Conservation (phyloP, 345 rosid genomes). For the Corymbia maculata region DNA sequence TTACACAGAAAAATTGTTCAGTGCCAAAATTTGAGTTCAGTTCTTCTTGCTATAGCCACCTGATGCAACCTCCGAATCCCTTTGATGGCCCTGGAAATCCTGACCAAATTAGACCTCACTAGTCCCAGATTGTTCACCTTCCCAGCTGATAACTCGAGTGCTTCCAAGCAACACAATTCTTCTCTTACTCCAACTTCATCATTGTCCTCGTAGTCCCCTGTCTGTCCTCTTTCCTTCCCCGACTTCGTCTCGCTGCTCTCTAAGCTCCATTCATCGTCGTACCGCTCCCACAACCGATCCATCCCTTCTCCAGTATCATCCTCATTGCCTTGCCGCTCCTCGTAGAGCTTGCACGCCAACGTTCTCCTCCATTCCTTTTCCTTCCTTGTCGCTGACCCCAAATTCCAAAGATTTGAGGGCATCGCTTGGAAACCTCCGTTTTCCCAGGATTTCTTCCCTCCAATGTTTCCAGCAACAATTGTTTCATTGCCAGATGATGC, state of each 20-base stretch:
- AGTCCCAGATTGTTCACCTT: constrained; percentile 71
- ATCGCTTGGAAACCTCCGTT: background rate
- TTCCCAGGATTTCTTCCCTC: background rate
- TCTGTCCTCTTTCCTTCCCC: constrained; percentile 20
- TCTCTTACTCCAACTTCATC: constrained; percentile 24
- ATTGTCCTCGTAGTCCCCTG: constrained; percentile 30
- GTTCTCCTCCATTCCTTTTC: constrained; percentile 91
- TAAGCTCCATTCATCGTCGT: constrained; percentile 43
- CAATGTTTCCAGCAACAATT: background rate
- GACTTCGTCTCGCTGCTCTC: constrained; percentile 10
- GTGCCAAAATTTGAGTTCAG: background rate
- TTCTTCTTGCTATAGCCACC: constrained; percentile 16
- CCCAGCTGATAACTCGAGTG: constrained; percentile 75
- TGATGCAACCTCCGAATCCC: constrained; percentile 70
- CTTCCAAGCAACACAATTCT: constrained; percentile 76
- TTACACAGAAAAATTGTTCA: background rate
- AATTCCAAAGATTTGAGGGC: constrained; percentile 30
- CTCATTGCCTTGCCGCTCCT: constrained; percentile 39
- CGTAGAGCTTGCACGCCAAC: constrained; percentile 69
- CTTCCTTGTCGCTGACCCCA: constrained; percentile 58
- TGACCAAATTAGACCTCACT: constrained; percentile 63
- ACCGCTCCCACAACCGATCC: constrained; percentile 82
- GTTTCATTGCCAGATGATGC: background rate
- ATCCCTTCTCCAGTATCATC: constrained; percentile 49
- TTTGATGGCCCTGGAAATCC: constrained; percentile 55